Base-by-base conservation (phyloP, 2,329 filamentous ascomycete species). In the Capronia americana region DNA sequence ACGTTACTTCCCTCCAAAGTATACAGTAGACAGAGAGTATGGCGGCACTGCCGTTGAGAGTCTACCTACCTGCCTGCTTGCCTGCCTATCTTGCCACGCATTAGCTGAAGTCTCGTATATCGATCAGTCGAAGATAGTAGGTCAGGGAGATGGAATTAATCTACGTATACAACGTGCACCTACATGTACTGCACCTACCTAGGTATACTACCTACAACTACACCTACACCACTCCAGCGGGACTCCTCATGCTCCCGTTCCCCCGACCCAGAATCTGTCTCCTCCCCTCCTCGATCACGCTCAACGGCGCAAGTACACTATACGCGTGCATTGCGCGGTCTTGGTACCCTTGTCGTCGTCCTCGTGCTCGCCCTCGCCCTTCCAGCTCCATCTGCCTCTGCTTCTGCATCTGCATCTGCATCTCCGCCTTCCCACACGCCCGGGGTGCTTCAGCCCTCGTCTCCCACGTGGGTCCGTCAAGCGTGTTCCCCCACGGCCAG, bases 291-390 rank as follows among this genome's bases (percentile, higher is more conserved):
- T 66, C 56, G 17, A 69, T 63, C 4, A 69, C 60, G 14, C 30
- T 30, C 51, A 64, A 23, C 2, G 67, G 67, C 56, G 67, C 48
- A 4, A 64, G 44, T 41, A 69, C 63, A n/a, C 63, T 69, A 53
- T 57, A 69, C 11, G 11, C 17, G 38, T 56, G 57, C 14, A 20
- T 46, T 12, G 30, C 46, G 7, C 20, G 23, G 10, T 53, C 48
- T 28, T 53, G 48, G 23, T 53, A 10, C 48, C 23, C 8, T 14
- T 11, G 48, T 34, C 59, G 32, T 20, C 14, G 32, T n/a, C 46
- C 14, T 12, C 7, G 20, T 20, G 26, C 30, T 30, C 20, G 14
- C 17, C 41, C 38, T 55, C 64, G 26, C 26, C 48, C 23, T 53
- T 12, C 48, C 48, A 7, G 17, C 17, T 44, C 38, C 38, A 20